Base-by-base conservation (phyloP, 2,329 filamentous ascomycete genomes). In the Monilinia fructicola region DNA sequence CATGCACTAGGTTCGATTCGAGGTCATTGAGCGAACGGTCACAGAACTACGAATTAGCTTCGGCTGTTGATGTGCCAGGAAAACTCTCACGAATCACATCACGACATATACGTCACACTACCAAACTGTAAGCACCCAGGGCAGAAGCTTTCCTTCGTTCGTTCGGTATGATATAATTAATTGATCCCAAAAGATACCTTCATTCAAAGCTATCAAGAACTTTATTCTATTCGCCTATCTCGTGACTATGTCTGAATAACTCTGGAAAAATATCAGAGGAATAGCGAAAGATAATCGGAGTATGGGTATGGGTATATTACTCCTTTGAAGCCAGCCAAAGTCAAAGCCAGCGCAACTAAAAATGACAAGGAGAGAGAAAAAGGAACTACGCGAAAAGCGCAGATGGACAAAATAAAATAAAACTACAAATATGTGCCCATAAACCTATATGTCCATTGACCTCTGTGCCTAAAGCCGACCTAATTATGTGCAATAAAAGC, bases 291-390 rank as follows among this genome's bases (percentile, higher is more conserved):
- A 42, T 48, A 48, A 48, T 60, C 28, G 42, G 58, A 60, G 58
- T 60, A 35, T 60, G 44, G 58, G 58, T 60, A 60, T 60, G 58
- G 58, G 58, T 60, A 60, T 60, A 60, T 28, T 60, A 60, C 58
- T 60, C 58, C 58, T 60, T 50, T 44, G 23, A 60, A 38, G 58
- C 58, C 44, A 60, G 58, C 16, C n/a, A 16, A 54, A 54, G 53
- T 26, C 21, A 38, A 54, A 21, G 52, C 31, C 9, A 54, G 46
- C 35, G 31, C 5, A 31, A 35, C 35, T 23, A 59, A 21, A 38
- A 38, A 35, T 12, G 26, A 48, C 9, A 48, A 44, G 12, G 11
- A 18, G 11, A 31, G 26, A 35, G 31, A 50, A 23, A 61, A 38
- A 31, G 12, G 18, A 61, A 26, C 21, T 38, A 46, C 44, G 28